These are phyloP conservation scores for Penicillium diatomitis DNA, from an alignment of 495 filamentous ascomycete genomes.

Conservation along the genomic window DNA sequence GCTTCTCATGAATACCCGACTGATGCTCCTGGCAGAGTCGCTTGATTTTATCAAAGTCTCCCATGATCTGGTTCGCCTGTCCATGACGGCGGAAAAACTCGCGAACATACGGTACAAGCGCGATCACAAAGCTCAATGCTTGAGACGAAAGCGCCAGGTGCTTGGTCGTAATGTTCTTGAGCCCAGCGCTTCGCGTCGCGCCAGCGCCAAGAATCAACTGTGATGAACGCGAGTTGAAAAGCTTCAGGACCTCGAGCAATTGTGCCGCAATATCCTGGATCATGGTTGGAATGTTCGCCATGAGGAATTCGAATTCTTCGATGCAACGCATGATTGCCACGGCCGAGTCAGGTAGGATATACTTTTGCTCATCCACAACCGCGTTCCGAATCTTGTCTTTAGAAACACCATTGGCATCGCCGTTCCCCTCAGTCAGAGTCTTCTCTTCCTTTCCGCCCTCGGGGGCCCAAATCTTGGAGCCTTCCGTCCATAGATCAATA, in stretches of 20 bases:
- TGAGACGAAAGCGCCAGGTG: conserved; percentile 91
- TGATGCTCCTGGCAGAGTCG: conserved; percentile 89
- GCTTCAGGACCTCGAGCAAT: conserved; percentile 64
- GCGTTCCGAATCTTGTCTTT: conserved; percentile 68
- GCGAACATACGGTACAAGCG: conserved; percentile 79
- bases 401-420: conserved; percentile 41
- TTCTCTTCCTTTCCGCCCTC: conserved; percentile 19
- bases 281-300: conserved; percentile 78
- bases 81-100: conserved; percentile 83
- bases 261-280: conserved; percentile 69
- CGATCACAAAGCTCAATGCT: conserved; percentile 77
- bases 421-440: conserved; percentile 21
- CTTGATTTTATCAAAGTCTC: conserved; percentile 89
- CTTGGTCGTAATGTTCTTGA: conserved; percentile 94
- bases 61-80: conserved; percentile 55
- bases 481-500: conserved; percentile 60
- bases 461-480: conserved; percentile 62
- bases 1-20: conserved; percentile 84
- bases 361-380: conserved; percentile 73
- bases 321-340: conserved; percentile 71
- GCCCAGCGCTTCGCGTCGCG: conserved; percentile 77
- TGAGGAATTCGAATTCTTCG: conserved; percentile 70
- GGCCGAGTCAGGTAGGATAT: conserved; percentile 76
- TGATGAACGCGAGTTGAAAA: conserved; percentile 89
- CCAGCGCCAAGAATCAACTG: conserved; percentile 94